Evolutionary conservation across 116 monocot genomes (phyloP).

Genomic region (Iris pallida): DNA sequence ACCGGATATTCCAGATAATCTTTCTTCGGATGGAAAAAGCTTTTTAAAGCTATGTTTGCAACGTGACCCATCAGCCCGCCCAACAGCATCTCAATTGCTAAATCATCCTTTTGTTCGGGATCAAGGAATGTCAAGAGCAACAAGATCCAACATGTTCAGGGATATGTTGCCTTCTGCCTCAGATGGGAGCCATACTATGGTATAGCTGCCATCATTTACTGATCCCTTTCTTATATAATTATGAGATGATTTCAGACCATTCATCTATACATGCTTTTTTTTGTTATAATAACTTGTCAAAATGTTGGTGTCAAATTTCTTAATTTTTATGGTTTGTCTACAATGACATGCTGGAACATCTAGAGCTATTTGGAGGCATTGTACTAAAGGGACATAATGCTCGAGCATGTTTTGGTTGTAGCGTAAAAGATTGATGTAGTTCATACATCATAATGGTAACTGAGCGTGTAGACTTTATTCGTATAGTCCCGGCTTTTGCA

Average conservation of each 20-base stretch:
- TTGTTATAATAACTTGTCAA: background rate
- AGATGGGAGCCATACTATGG: constrained; percentile 28
- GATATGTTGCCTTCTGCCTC: constrained; percentile 24
- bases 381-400: too few species aligned
- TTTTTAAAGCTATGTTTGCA: constrained; percentile 76
- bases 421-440: too few species aligned
- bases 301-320: background rate
- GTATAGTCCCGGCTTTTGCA: too few species aligned
- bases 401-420: too few species aligned
- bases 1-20: constrained; percentile 77
- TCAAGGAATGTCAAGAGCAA: constrained; percentile 30
- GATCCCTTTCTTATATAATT: background rate
- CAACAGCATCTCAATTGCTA: constrained; percentile 65
- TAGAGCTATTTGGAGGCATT: too few species aligned
- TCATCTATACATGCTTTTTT: background rate
- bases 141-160: constrained; percentile 18
- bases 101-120: constrained; percentile 79
- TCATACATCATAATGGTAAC: too few species aligned
- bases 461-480: too few species aligned
- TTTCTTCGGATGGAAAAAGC: constrained; percentile 55
- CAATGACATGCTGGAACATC: too few species aligned
- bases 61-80: constrained; percentile 68
- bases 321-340: background rate
- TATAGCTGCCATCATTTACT: constrained; percentile 5
- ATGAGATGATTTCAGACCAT: background rate